Evolutionary conservation across 805 yeast species (phyloP).

Genomic region (Torulaspora quercuum): DNA sequence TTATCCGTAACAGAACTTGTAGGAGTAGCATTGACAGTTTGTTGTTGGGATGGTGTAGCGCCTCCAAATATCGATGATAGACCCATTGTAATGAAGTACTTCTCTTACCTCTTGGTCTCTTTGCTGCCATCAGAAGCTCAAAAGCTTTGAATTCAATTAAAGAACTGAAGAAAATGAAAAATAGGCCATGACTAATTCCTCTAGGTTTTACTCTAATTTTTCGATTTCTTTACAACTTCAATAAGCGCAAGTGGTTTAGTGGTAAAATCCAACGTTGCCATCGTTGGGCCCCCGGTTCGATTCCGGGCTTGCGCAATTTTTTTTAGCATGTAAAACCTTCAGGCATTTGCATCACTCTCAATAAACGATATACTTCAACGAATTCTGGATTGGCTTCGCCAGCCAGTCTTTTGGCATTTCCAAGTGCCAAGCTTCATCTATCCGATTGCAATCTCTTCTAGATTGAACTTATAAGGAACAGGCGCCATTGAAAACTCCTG

Average conservation of each 20-base stretch:
- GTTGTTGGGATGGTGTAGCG: conserved; percentile 27
- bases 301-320: conserved; percentile 35
- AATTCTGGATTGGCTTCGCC: too few species aligned
- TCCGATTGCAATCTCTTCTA: too few species aligned
- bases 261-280: conserved; percentile 39
- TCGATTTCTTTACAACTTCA: not conserved
- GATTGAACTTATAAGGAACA: too few species aligned
- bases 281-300: conserved; percentile 40
- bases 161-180: too few species aligned
- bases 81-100: conserved; percentile 23
- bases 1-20: conserved; percentile 53
- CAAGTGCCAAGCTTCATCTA: too few species aligned
- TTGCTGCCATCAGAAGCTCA: not conserved
- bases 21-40: conserved; percentile 20
- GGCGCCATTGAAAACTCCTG: too few species aligned
- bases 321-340: conserved; percentile 10
- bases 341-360: too few species aligned
- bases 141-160: not conserved
- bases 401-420: too few species aligned
- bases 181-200: not conserved
- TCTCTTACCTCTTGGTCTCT: not conserved
- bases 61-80: conserved; percentile 35
- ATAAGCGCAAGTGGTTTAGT: conserved; percentile 36
- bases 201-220: not conserved
- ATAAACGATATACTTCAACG: too few species aligned